Evolutionary conservation across 768 basidiomycete species (phyloP).

Genomic region (Kwoniella europaea): DNA sequence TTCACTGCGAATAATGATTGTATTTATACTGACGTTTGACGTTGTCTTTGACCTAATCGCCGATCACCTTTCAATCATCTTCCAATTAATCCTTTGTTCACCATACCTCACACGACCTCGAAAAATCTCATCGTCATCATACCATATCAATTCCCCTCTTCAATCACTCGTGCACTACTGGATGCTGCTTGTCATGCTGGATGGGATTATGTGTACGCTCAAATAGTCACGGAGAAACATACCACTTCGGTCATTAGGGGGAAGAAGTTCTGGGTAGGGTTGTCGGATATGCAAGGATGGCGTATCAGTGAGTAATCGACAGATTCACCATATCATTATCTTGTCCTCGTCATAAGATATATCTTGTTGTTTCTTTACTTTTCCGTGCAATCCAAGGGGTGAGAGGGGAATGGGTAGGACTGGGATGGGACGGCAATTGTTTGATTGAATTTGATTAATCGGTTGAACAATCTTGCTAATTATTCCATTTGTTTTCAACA

Average conservation of each 20-base stretch:
- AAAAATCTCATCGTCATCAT: background rate
- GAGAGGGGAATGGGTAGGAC: too few relatives aligned
- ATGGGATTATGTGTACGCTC: background rate
- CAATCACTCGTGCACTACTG: background rate
- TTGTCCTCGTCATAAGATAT: background rate
- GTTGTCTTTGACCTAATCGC: slow-evolving; percentile 2
- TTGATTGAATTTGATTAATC: too few relatives aligned
- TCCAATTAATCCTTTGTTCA: background rate
- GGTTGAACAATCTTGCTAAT: background rate
- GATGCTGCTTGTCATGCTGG: background rate
- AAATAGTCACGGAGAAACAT: slow-evolving; percentile 70
- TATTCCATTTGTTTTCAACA: slow-evolving; percentile 54
- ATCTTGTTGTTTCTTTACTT: too few relatives aligned
- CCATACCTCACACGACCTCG: background rate
- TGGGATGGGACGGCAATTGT: too few relatives aligned
- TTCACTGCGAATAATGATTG: background rate
- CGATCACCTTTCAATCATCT: background rate
- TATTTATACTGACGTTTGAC: too few relatives aligned
- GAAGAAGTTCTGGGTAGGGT: slow-evolving; percentile 66
- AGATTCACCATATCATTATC: background rate
- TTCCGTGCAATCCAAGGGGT: too few relatives aligned
- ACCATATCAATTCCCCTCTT: background rate
- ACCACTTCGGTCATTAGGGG: slow-evolving; percentile 60
- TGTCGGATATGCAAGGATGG: slow-evolving; percentile 99
- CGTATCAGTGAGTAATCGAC: slow-evolving; percentile 78